Evolutionary conservation across 2,329 filamentous ascomycete genomes (phyloP).

Genomic region (Scorias spongiosa): DNA sequence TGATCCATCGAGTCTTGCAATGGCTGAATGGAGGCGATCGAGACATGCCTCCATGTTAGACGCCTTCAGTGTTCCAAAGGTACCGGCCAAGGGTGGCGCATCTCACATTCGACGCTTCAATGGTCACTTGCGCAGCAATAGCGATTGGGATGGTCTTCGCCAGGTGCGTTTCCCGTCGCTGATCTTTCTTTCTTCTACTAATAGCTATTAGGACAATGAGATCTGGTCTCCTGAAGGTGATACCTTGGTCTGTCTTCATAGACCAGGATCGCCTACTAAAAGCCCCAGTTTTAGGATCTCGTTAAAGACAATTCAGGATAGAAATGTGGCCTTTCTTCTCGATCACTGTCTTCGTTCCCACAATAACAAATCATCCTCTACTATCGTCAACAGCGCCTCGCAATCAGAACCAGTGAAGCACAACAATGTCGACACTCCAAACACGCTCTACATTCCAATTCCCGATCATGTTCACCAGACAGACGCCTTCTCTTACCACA

Average conservation of each 20-base stretch:
- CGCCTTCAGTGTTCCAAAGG: neutral
- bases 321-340: conserved; percentile 46
- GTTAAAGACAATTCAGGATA: conserved; percentile 40
- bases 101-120: conserved; percentile 2
- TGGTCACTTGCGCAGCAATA: conserved; percentile 1
- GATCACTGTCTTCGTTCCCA: conserved; percentile 24
- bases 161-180: conserved; percentile 1
- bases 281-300: conserved; percentile 55
- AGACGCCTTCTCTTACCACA: conserved; percentile 45
- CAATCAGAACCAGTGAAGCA: conserved; percentile 7
- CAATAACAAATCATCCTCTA: conserved; percentile 9
- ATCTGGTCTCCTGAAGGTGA: conserved; percentile 54
- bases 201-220: conserved; percentile 46
- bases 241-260: conserved; percentile 55
- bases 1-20: neutral
- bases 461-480: conserved; percentile 38
- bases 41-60: neutral
- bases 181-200: neutral
- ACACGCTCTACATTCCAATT: conserved; percentile 55
- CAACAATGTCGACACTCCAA: conserved; percentile 6
- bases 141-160: conserved; percentile 8
- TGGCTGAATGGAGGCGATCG: neutral
- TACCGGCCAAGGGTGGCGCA: neutral
- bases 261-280: conserved; percentile 46
- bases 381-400: conserved; percentile 13